Evolutionary conservation across 1,284 basidiomycete species (phyloP).

Genomic region (Cystobasidium pallidum): DNA sequence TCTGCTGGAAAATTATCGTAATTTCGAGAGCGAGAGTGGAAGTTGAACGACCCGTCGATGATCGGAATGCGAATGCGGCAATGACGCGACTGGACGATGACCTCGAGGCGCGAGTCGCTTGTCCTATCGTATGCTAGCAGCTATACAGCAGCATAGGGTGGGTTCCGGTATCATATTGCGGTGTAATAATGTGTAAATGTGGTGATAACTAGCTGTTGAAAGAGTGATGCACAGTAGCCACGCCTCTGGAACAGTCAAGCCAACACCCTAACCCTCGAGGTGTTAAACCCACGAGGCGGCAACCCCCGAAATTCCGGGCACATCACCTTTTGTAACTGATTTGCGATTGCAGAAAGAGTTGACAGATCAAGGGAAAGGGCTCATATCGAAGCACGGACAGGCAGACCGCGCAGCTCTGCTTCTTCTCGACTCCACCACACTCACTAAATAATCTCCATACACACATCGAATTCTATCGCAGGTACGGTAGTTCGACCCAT

Average conservation of each 20-base stretch:
- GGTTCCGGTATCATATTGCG: too few relatives aligned
- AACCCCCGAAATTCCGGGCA: conserved; percentile 1
- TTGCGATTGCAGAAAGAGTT: neutral
- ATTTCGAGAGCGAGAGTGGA: conserved; percentile 20
- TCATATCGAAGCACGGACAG: too few relatives aligned
- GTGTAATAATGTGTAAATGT: neutral
- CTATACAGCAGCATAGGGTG: too few relatives aligned
- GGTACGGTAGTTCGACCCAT: conserved; percentile 10
- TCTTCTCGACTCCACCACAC: conserved; percentile 8
- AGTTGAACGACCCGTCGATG: conserved; percentile 13
- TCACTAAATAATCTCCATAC: neutral
- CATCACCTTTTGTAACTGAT: neutral
- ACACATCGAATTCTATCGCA: conserved; percentile 19
- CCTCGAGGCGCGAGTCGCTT: too few relatives aligned
- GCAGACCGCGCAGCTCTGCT: neutral
- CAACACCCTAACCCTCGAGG: neutral
- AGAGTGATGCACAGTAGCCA: neutral
- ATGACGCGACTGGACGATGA: too few relatives aligned
- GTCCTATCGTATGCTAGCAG: too few relatives aligned
- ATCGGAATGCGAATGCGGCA: conserved; percentile 6
- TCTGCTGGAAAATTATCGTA: neutral
- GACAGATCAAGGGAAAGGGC: neutral
- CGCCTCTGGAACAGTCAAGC: neutral
- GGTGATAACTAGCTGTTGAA: neutral
- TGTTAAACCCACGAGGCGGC: neutral